These are phyloP conservation scores for Thalassiosira oceanica DNA, from an alignment of 352 stramenopile species.

Conservation along the genomic window DNA sequence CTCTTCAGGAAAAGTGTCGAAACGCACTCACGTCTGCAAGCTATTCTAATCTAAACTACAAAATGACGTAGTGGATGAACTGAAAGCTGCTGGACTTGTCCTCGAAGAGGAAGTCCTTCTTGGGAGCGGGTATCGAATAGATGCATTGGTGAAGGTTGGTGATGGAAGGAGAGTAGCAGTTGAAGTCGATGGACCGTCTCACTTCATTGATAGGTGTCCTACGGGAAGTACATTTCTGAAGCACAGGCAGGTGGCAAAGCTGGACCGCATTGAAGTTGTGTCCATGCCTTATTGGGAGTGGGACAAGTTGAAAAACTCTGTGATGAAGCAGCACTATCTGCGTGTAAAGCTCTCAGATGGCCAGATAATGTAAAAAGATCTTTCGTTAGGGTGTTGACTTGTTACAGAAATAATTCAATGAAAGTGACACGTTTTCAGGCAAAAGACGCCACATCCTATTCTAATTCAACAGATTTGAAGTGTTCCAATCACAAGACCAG, in stretches of 20 bases:
- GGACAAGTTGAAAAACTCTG: slow-evolving; percentile 8
- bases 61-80: slow-evolving; percentile 5
- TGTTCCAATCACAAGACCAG: no score
- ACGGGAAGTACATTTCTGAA: slow-evolving; percentile 5
- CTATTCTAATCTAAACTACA: not conserved
- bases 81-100: slow-evolving; percentile 4
- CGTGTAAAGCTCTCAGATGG: not conserved
- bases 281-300: slow-evolving; percentile 23
- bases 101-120: slow-evolving; percentile 4
- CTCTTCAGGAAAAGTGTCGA: slow-evolving; percentile 20
- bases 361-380: no score
- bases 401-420: no score
- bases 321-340: not conserved
- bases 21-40: slow-evolving; percentile 4
- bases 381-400: no score
- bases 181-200: slow-evolving; percentile 9
- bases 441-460: no score
- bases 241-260: not conserved
- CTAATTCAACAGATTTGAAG: no score
- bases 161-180: slow-evolving; percentile 3
- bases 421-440: no score
- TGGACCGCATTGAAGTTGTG: slow-evolving; percentile 4
- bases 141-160: slow-evolving; percentile 12
- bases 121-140: slow-evolving; percentile 8
- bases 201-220: slow-evolving; percentile 2